These are phyloP conservation scores for Atkinsonella texensis DNA, from an alignment of 2,329 filamentous ascomycete genomes.

Conservation along the genomic window DNA sequence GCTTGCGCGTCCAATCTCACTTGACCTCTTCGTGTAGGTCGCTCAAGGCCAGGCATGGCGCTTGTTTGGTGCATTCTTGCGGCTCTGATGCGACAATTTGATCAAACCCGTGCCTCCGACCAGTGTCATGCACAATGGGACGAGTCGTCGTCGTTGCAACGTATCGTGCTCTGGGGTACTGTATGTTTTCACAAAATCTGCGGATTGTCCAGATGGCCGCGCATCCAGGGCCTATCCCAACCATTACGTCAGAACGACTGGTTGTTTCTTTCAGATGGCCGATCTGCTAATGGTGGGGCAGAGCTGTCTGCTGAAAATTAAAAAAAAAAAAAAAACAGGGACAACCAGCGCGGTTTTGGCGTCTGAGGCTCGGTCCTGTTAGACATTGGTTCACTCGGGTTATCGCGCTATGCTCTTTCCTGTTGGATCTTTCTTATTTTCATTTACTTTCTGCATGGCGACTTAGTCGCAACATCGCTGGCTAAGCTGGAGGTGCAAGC, in stretches of 20 bases:
- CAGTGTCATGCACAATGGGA: neutral
- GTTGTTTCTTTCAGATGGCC: no score
- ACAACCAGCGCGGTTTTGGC: constrained; percentile 2
- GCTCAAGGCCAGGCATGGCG: neutral
- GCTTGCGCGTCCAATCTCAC: no score
- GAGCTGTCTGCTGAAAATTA: no score
- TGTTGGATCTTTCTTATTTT: neutral
- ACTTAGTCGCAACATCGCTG: neutral
- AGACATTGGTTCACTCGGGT: neutral
- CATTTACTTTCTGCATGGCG: neutral
- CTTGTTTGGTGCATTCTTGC: neutral
- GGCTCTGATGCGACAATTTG: neutral
- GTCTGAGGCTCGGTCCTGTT: neutral
- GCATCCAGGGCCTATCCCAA: neutral
- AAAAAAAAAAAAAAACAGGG: no score
- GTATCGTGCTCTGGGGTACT: no score
- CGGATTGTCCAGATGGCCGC: neutral
- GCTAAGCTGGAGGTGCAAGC: neutral
- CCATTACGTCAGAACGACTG: neutral
- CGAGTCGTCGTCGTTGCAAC: neutral
- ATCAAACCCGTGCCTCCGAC: neutral
- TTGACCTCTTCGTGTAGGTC: neutral
- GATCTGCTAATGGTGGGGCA: neutral
- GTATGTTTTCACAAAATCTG: no score
- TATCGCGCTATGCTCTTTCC: neutral